Base-by-base conservation (phyloP, 768 basidiomycete species). In the Lactarius deliciosus region DNA sequence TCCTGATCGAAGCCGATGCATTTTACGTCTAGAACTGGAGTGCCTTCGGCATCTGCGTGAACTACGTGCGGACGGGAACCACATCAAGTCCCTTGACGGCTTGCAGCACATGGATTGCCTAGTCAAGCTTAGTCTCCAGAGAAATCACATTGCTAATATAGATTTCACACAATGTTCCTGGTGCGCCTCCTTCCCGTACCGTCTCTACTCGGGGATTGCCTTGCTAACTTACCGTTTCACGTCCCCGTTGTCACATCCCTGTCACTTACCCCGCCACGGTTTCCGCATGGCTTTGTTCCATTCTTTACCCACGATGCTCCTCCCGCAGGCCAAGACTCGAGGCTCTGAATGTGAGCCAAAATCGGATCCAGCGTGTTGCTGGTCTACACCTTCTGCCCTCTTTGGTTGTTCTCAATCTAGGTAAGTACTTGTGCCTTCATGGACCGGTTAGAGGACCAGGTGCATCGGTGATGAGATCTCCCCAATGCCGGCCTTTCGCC, bases 51-150 rank as follows among this genome's bases (percentile, higher is more conserved):
- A 92, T 74, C 80, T 98, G 63, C 85, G 93, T 41, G 94, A 98
- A 75, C 85, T 99, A 62, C 89, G 86, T 64, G 91, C 91, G n/a
- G 94, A 98, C 74, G 84, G 86, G 60, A 98, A 98, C 78, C 82
- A 81, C 74, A 89, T 99, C 70, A 77, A 75, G 20, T 86, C 82
- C 73, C 72, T 93, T 18, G 87, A 89, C 50, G 94, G 95, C 1
- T 79, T 99, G 55, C 84, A 90, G 74, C 81, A 80, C 66, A 83
- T 98, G 80, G 90, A 91, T 71, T 84, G 86, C 22, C 86, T 99
- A 32, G 84, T 89, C 73, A 92, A 93, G 78, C 80, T 98, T 64
- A 93, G 91, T 72, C 77, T 94, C 67, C 85, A 88, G 74, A 85
- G 85, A 38, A 98, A 98, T 77, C 73, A 77, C 62, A 82, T 98